Conservation (phyloP, 164 flowering plant genomes). For the Macadamia integrifolia region DNA sequence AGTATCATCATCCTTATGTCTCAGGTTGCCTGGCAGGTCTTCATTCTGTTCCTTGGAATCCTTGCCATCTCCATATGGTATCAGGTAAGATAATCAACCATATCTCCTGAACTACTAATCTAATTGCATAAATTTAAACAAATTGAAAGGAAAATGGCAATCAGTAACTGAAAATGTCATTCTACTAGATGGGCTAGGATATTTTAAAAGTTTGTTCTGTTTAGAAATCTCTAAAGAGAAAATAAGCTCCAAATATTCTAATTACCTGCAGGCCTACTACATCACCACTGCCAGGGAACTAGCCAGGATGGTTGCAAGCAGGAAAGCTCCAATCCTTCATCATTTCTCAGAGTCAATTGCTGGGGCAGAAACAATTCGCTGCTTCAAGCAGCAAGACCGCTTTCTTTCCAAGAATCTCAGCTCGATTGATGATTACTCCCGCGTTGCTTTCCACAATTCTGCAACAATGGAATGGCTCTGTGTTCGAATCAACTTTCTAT, state of each 20-base stretch:
- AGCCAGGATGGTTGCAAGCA: conserved; percentile 69
- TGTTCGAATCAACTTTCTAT: conserved; percentile 66
- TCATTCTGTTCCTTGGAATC: conserved; percentile 45
- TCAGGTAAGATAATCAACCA: conserved; percentile 43
- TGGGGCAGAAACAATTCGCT: conserved; percentile 61
- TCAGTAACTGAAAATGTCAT: background rate
- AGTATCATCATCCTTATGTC: conserved; percentile 69
- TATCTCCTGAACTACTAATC: too few relatives aligned
- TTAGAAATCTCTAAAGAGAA: background rate
- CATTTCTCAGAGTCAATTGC: conserved; percentile 68
- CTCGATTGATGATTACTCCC: conserved; percentile 63
- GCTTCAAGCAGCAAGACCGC: conserved; percentile 64
- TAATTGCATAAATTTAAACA: background rate
- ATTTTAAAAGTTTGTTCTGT: background rate
- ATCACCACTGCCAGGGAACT: conserved; percentile 80
- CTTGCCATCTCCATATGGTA: conserved; percentile 71
- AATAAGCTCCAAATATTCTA: background rate
- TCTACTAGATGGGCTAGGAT: background rate
- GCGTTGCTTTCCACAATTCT: conserved; percentile 57
- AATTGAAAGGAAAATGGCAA: background rate
- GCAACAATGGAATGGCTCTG: conserved; percentile 88
- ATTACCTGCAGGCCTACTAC: conserved; percentile 55
- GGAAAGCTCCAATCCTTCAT: conserved; percentile 71
- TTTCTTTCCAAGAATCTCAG: conserved; percentile 35
- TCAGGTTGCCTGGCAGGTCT: conserved; percentile 67